Evolutionary conservation across 768 basidiomycete genomes (phyloP).

Genomic region (Russula foetens): DNA sequence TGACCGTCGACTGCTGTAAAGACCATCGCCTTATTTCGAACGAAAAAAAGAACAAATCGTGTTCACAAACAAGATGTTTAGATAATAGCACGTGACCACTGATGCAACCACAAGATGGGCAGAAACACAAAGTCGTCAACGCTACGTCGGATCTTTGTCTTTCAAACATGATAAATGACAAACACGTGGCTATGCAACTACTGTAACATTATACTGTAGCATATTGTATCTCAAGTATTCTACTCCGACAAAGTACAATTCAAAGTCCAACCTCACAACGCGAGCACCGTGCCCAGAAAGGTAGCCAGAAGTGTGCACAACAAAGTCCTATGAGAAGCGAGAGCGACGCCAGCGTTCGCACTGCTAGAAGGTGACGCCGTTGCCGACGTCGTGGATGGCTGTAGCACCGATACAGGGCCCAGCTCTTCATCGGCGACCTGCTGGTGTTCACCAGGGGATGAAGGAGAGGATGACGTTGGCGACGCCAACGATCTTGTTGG

Average conservation of each 20-base stretch:
- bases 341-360: conserved; percentile 6
- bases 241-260: background rate
- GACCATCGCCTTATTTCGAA: background rate
- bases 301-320: background rate
- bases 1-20: conserved; percentile 30
- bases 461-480: background rate
- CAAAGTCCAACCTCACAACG: background rate
- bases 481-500: background rate
- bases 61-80: too few species aligned
- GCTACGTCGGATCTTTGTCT: too few species aligned
- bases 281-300: background rate
- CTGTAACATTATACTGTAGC: background rate
- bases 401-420: background rate
- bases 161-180: background rate
- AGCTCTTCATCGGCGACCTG: background rate
- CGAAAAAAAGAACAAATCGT: too few species aligned
- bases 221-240: background rate
- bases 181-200: too few species aligned
- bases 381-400: background rate
- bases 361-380: background rate
- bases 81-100: too few species aligned
- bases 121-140: too few species aligned
- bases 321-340: background rate
- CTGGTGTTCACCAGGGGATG: background rate
- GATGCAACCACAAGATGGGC: too few species aligned